Conservation (phyloP, 164 flowering plant species). For the Vitis vinifera region DNA sequence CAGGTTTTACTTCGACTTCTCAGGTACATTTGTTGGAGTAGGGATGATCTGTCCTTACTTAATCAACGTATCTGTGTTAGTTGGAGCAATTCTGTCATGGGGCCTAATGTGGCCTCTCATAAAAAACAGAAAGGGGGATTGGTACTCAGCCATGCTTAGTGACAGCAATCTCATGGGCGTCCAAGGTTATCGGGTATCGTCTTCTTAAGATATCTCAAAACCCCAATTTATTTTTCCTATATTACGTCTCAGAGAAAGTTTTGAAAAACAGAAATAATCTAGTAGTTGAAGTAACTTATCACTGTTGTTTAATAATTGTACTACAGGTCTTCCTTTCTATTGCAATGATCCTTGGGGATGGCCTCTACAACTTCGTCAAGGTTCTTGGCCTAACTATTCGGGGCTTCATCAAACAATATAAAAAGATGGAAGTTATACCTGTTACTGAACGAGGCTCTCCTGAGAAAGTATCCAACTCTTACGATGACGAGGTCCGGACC, state of each 20-base stretch:
- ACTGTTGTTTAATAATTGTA: background rate
- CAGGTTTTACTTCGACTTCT: conserved; percentile 56
- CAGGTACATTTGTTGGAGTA: conserved; percentile 49
- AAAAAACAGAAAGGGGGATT: conserved; percentile 29
- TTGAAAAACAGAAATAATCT: background rate
- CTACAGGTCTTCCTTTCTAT: conserved; percentile 44
- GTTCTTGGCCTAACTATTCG: too few relatives aligned
- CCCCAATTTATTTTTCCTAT: too few relatives aligned
- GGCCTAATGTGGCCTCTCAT: conserved; percentile 54
- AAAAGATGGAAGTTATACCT: conserved; percentile 18
- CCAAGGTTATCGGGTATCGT: conserved; percentile 38
- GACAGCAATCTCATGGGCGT: conserved; percentile 37
- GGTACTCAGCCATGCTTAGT: conserved; percentile 34
- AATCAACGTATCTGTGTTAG: conserved; percentile 39
- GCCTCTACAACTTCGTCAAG: conserved; percentile 31
- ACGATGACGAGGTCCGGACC: conserved; percentile 37
- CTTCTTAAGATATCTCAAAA: too few relatives aligned
- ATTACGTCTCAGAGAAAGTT: too few relatives aligned
- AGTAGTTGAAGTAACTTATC: too few relatives aligned
- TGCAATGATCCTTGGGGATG: conserved; percentile 49
- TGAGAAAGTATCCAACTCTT: background rate
- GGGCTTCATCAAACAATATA: conserved; percentile 3
- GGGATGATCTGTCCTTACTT: conserved; percentile 57
- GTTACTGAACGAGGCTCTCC: background rate
- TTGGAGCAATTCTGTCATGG: conserved; percentile 53